A percentile compares a stretch with the other conserved stretches of the same genome.
phyloP scores from a whole-genome alignment of 2,329 filamentous ascomycete genomes.

The Epichloe elymi region DNA sequence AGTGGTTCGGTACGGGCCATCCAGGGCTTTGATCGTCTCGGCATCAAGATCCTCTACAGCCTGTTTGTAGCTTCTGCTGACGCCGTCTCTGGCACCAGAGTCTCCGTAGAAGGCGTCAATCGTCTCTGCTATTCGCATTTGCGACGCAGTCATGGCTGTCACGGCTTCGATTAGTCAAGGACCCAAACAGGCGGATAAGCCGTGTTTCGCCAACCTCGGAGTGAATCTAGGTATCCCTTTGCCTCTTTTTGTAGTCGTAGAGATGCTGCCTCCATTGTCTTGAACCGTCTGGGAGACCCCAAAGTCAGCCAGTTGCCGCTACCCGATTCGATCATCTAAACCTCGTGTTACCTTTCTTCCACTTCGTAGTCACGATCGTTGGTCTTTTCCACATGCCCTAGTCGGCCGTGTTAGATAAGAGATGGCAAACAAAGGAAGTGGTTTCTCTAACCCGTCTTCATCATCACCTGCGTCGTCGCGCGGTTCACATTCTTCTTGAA shows the following conservation, averaged over 20 bases:
- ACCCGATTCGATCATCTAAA: background rate
- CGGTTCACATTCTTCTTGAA: conserved; percentile 90
- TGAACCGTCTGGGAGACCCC: conserved; percentile 59
- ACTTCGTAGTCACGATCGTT: conserved; percentile 98
- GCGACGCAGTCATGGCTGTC: conserved; percentile 91
- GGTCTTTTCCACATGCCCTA: conserved; percentile 93
- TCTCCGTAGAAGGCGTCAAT: conserved; percentile 99
- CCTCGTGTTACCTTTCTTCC: conserved; percentile 60
- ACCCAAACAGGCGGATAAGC: background rate
- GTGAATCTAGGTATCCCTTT: conserved; percentile 91
- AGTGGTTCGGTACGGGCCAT: conserved; percentile 87
- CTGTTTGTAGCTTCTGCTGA: conserved; percentile 94
- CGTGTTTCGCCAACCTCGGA: conserved; percentile 50
- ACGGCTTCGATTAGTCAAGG: background rate
- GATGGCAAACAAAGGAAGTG: too few species aligned
- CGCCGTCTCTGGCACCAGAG: conserved; percentile 84
- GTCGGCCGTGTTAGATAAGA: background rate
- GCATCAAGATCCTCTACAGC: conserved; percentile 95
- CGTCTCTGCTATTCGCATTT: conserved; percentile 98
- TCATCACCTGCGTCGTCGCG: conserved; percentile 99
- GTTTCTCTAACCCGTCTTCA: conserved; percentile 69
- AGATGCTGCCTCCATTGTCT: conserved; percentile 92
- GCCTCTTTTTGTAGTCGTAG: conserved; percentile 91
- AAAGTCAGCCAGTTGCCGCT: conserved; percentile 9
- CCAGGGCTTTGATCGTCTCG: conserved; percentile 95